These are phyloP conservation scores for Isabelozyma rhagii DNA, from an alignment of 805 yeast species.

Conservation along the genomic window DNA sequence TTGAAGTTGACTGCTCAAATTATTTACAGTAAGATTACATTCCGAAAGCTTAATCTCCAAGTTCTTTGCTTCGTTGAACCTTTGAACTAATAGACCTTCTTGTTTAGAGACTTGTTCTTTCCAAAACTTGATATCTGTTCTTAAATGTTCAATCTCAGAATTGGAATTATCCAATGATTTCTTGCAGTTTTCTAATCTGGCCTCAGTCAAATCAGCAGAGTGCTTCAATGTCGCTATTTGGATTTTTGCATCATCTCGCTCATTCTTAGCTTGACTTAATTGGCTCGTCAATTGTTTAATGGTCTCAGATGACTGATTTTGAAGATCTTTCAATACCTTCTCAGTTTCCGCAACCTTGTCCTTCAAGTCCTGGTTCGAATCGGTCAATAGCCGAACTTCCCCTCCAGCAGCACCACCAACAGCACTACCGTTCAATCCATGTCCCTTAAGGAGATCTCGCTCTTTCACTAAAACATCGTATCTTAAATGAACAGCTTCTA, in stretches of 20 bases:
- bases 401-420: not conserved
- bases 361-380: conserved; percentile 26
- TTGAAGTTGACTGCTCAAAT: conserved; percentile 53
- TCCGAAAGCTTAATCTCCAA: conserved; percentile 45
- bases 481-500: conserved; percentile 49
- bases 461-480: conserved; percentile 57
- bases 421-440: conserved; percentile 2
- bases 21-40: conserved; percentile 43
- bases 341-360: conserved; percentile 37
- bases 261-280: conserved; percentile 20
- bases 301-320: conserved; percentile 40
- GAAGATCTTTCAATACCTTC: conserved; percentile 24
- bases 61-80: conserved; percentile 52
- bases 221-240: conserved; percentile 55
- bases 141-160: conserved; percentile 25
- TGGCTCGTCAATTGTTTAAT: conserved; percentile 44
- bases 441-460: conserved; percentile 59
- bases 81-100: conserved; percentile 27
- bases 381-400: conserved; percentile 5
- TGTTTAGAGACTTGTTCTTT: conserved; percentile 39
- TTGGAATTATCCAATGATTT: conserved; percentile 24
- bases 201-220: conserved; percentile 47
- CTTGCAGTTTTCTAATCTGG: conserved; percentile 48
- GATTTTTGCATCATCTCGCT: conserved; percentile 42
- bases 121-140: conserved; percentile 35